phyloP scores from a whole-genome alignment of 1,139 yeast genomes.

The Zygosaccharomyces pseudobailii region DNA sequence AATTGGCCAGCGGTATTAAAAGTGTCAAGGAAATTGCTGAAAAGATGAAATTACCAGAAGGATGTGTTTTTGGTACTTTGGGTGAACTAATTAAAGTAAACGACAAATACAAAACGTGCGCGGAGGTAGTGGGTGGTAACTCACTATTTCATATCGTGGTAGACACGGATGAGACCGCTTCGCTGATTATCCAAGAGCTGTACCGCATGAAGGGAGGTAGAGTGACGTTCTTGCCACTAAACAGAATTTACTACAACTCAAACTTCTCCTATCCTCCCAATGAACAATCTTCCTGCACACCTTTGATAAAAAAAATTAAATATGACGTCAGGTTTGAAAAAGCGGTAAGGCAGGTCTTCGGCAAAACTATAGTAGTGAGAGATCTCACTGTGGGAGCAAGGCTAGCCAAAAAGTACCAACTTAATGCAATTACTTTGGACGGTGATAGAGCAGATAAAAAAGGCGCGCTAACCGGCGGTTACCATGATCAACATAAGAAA shows the following conservation, averaged over 20 bases:
- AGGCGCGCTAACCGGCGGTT: constrained; percentile 91
- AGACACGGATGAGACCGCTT: constrained; percentile 81
- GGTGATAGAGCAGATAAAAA: constrained; percentile 84
- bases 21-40: constrained; percentile 60
- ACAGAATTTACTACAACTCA: constrained; percentile 66
- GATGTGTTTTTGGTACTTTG: constrained; percentile 73
- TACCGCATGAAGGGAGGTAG: constrained; percentile 70
- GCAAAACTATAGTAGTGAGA: constrained; percentile 71
- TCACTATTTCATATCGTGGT: constrained; percentile 86
- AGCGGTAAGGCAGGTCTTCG: constrained; percentile 77
- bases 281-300: constrained; percentile 50
- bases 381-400: constrained; percentile 66
- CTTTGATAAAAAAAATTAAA: constrained; percentile 68
- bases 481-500: constrained; percentile 52
- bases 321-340: constrained; percentile 50
- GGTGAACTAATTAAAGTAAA: constrained; percentile 79
- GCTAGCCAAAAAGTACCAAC: constrained; percentile 54
- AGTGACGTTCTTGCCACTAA: constrained; percentile 86
- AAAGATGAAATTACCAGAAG: constrained; percentile 46
- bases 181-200: constrained; percentile 70
- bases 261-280: constrained; percentile 39
- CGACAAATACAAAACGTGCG: constrained; percentile 79
- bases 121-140: constrained; percentile 85
- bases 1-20: constrained; percentile 62
- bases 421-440: constrained; percentile 81